Base-by-base conservation (phyloP, 345 rosid genomes). In the Hevea brasiliensis region DNA sequence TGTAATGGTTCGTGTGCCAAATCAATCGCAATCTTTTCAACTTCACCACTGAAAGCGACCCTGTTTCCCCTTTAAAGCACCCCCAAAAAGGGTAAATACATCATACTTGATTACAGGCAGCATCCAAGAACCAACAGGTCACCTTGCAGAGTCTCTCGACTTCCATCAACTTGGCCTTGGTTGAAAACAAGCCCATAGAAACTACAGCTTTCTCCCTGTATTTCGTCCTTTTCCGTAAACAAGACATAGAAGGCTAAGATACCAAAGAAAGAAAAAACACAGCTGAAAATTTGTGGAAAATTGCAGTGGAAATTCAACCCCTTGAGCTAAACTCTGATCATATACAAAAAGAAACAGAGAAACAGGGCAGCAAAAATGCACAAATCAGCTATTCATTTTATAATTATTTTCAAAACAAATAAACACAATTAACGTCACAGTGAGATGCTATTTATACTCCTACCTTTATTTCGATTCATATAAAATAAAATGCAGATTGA, bases 81-180 rank as follows among this genome's bases (percentile, higher is more conserved):
- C 48, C 26, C 47, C 40, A 1, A 65, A 27, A 65, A 11, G 12
- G 56, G 23, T 26, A 26, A 15, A 47, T 15, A 24, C n/a, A 37
- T 37, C 21, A 40, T 40, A 13, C 13, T 24, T 51, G n/a, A 26
- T 26, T 24, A 7, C 14, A 65, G 53, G 41, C 40, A 65, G 21
- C 21, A 47, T 45, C 69, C 56, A 65, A 68, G 47, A n/a, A 53
- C 45, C 65, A 61, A 44, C n/a, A 32, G 23, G 32, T 29, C 61
- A 24, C 24, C 61, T 14, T 17, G 8, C 1, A 20, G 23, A 40
- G 40, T 40, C 26, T 37, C 47, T 7, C 66, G n/a, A 40, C 44
- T 62, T 40, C 4, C 10, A 23, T 62, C 26, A 37, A 40, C 15
- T 40, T 24, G 17, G 65, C 26, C 17, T 20, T 40, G 2, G 66